These are phyloP conservation scores for Salix exigua DNA, from an alignment of 345 rosid genomes.

Conservation along the genomic window DNA sequence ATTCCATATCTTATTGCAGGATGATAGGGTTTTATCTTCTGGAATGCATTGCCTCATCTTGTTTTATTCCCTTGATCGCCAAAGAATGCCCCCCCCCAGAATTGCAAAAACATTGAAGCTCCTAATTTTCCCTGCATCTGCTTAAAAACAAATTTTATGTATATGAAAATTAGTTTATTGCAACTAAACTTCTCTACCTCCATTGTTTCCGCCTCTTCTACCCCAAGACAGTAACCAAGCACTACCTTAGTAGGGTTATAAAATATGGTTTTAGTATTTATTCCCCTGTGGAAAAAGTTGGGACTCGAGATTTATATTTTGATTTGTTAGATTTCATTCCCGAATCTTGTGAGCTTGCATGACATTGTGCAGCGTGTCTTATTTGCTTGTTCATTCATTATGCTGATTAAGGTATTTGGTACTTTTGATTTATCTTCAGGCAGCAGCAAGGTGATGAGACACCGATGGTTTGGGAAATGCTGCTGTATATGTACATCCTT, in stretches of 20 bases:
- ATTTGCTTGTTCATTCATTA: not conserved
- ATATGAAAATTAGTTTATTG: not conserved
- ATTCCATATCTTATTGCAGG: not conserved
- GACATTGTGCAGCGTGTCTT: not conserved
- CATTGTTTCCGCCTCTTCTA: no score
- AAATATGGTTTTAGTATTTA: not conserved
- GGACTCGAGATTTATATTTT: not conserved
- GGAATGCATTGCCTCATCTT: not conserved
- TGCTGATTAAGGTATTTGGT: not conserved
- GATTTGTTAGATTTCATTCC: not conserved
- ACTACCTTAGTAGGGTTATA: not conserved
- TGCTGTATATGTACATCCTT: conserved; percentile 85
- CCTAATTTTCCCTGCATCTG: not conserved
- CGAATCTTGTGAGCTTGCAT: not conserved
- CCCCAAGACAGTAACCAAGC: no score
- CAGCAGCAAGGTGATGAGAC: conserved; percentile 98
- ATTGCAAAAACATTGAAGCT: not conserved
- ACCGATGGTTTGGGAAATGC: conserved; percentile 99
- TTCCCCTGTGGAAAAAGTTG: not conserved
- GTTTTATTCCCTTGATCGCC: not conserved
- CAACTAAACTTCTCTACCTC: not conserved
- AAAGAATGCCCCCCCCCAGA: not conserved
- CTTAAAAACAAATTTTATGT: not conserved
- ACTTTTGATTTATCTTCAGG: conserved; percentile 33
- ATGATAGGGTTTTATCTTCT: not conserved